A percentile compares a stretch with the other conserved stretches of the same genome.
These are phyloP conservation scores for Nitzschia sp. DNA, from an alignment of 108 stramenopile genomes.

Conservation along the genomic window DNA sequence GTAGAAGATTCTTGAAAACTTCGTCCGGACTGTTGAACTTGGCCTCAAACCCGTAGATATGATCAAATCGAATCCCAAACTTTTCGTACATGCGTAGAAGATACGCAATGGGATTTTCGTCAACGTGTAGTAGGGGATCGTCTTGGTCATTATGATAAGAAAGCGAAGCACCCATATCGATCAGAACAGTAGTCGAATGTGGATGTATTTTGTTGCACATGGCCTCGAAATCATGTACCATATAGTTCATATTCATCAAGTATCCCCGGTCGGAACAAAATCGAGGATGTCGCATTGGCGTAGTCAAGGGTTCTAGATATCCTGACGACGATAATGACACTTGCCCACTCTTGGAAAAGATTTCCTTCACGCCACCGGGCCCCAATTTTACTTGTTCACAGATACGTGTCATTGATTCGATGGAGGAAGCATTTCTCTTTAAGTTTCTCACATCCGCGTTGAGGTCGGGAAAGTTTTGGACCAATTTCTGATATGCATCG, in stretches of 20 bases:
- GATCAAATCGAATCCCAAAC: conserved; percentile 73
- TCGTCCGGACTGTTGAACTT: conserved; percentile 27
- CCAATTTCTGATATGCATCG: background rate
- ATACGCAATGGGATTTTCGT: conserved; percentile 25
- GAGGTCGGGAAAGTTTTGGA: conserved; percentile 7
- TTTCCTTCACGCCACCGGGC: conserved; percentile 26
- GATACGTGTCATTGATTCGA: background rate
- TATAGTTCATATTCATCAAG: conserved; percentile 44
- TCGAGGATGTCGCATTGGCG: conserved; percentile 40
- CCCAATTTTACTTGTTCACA: conserved; percentile 18
- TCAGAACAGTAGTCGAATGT: conserved; percentile 36
- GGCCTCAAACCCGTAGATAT: conserved; percentile 64
- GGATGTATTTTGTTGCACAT: conserved; percentile 57
- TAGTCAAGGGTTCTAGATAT: conserved; percentile 43
- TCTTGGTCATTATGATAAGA: background rate
- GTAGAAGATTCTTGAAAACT: conserved; percentile 28
- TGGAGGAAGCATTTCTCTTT: background rate
- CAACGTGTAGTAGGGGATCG: conserved; percentile 36
- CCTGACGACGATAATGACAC: conserved; percentile 21
- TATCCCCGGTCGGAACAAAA: conserved; percentile 19
- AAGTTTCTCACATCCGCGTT: conserved; percentile 8
- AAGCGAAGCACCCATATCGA: conserved; percentile 72
- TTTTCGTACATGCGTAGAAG: conserved; percentile 40
- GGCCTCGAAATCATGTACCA: conserved; percentile 70
- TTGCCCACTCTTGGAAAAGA: conserved; percentile 24